A percentile compares a stretch with the other conserved stretches of the same genome.
Evolutionary conservation across 225 moss, liverwort and hornwort genomes (phyloP).

Genomic region (Pleurozium schreberi): DNA sequence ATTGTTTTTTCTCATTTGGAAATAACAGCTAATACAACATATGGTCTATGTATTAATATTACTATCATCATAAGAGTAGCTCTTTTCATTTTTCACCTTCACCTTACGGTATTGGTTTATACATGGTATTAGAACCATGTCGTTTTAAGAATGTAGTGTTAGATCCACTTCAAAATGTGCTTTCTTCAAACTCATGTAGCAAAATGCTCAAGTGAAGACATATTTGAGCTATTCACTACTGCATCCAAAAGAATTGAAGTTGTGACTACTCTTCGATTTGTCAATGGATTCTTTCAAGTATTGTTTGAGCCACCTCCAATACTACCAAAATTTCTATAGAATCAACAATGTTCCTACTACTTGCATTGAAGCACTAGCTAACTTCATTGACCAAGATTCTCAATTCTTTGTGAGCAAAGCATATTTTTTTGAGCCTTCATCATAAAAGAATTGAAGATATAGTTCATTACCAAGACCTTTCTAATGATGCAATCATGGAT

Average conservation of each 20-base stretch:
- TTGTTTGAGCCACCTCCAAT: neutral
- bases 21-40: too few relatives aligned
- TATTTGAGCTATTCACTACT: neutral
- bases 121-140: neutral
- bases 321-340: neutral
- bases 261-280: neutral
- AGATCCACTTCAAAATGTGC: neutral
- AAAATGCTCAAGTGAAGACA: neutral
- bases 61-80: neutral
- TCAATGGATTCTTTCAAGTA: neutral
- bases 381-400: neutral
- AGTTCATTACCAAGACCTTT: too few relatives aligned
- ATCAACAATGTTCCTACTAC: rapidly evolving
- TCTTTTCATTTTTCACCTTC: neutral
- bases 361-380: neutral
- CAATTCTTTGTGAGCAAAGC: neutral
- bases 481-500: too few relatives aligned
- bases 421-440: rapidly evolving
- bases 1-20: too few relatives aligned
- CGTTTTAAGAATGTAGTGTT: neutral
- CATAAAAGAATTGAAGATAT: too few relatives aligned
- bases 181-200: rapidly evolving
- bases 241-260: neutral
- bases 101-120: rapidly evolving
- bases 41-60: neutral